These are phyloP conservation scores for Colletotrichum godetiae DNA, from an alignment of 2,329 filamentous ascomycete genomes.

Conservation along the genomic window DNA sequence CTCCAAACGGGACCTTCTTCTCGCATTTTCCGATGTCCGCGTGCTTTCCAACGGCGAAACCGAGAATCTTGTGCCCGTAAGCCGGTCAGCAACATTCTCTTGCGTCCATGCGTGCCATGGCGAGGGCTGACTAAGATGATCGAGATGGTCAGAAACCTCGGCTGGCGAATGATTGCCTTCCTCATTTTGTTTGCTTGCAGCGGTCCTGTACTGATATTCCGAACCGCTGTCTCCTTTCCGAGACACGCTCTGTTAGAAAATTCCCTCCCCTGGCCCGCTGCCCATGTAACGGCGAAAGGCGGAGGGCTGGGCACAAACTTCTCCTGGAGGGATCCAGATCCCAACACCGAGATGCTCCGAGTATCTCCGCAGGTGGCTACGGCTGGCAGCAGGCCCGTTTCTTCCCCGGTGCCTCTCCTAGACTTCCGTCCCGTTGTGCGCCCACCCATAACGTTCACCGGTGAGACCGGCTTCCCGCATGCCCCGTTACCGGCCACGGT, in stretches of 20 bases:
- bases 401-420: constrained; percentile 8
- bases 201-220: background rate
- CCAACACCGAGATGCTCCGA: constrained; percentile 25
- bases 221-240: background rate
- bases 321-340: constrained; percentile 5
- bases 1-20: background rate
- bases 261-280: constrained; percentile 17
- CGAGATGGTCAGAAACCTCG: background rate
- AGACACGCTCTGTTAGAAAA: background rate
- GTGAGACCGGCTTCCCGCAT: background rate
- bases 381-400: background rate
- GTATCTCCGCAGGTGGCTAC: constrained; percentile 10
- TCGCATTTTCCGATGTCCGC: background rate
- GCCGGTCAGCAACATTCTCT: constrained; percentile 15
- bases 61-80: background rate
- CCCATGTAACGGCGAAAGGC: constrained; percentile 1
- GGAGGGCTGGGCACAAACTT: constrained; percentile 1
- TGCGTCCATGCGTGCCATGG: background rate
- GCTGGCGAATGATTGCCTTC: constrained; percentile 1
- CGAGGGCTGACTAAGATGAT: constrained; percentile 21
- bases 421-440: background rate
- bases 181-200: background rate
- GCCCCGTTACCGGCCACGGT: constrained; percentile 7
- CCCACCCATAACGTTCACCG: constrained; percentile 23
- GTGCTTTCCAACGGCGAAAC: constrained; percentile 8